Conservation (phyloP, 1,284 basidiomycete species). For the Malassezia furfur region DNA sequence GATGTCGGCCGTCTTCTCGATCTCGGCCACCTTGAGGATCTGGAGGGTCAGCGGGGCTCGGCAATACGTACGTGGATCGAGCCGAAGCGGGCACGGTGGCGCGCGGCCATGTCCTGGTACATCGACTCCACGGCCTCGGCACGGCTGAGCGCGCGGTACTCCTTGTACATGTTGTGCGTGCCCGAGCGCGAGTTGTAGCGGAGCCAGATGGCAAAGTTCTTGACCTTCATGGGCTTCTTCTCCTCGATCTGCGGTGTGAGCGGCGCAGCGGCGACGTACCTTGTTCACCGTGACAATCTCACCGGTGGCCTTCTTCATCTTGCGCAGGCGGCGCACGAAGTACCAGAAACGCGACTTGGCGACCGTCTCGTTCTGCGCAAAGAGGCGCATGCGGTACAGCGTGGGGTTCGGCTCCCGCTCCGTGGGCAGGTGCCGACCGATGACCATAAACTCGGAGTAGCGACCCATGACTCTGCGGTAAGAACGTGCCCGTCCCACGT, state of each 20-base stretch:
- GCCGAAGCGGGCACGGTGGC: conserved; percentile 97
- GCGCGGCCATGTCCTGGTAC: conserved; percentile 99
- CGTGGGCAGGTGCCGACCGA: conserved; percentile 92
- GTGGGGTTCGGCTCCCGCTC: conserved; percentile 86
- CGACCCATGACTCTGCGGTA: conserved; percentile 48
- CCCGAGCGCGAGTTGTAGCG: conserved; percentile 63
- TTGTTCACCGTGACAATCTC: conserved; percentile 97
- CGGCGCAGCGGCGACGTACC: conserved; percentile 57
- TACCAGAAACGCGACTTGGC: conserved; percentile 99
- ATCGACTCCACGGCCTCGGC: conserved; percentile 90
- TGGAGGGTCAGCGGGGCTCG: conserved; percentile 45
- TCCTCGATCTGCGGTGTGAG: conserved; percentile 53
- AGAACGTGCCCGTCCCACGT: conserved; percentile 4
- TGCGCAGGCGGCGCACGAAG: conserved; percentile 75
- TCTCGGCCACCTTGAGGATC: conserved; percentile 86
- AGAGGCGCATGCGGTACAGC: conserved; percentile 99
- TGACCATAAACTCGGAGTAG: conserved; percentile 81
- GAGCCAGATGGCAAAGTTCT: conserved; percentile 99
- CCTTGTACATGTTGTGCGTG: conserved; percentile 58
- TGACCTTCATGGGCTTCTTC: conserved; percentile 93
- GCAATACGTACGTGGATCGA: conserved; percentile 72
- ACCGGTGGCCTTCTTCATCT: conserved; percentile 98
- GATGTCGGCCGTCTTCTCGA: conserved; percentile 82
- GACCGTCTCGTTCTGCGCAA: conserved; percentile 92
- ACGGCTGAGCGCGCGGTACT: conserved; percentile 91